Percentiles rank a stretch among this genome's conserved stretches.
Evolutionary conservation across 108 stramenopile genomes (phyloP).

Genomic region (Conticribra guillardii): DNA sequence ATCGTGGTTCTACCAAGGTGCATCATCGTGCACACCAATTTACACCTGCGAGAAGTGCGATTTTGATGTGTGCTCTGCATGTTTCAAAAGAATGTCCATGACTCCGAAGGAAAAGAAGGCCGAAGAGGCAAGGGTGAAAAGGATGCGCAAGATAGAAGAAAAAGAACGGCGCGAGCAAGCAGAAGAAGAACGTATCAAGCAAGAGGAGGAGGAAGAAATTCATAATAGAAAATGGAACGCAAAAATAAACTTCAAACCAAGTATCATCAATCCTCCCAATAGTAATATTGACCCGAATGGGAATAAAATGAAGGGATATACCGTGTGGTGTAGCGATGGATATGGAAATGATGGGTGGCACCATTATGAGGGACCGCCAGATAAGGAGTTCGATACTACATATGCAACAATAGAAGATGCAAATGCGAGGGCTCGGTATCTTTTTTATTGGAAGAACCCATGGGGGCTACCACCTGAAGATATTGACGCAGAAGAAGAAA

Average conservation of each 20-base stretch:
- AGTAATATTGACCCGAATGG: constrained; percentile 21
- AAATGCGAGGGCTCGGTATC: constrained; percentile 28
- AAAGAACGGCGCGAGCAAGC: constrained; percentile 7
- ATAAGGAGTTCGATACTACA: constrained; percentile 28
- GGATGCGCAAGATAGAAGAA: neutral
- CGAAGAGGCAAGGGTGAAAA: constrained; percentile 15
- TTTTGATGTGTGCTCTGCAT: constrained; percentile 24
- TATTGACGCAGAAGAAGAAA: constrained; percentile 9
- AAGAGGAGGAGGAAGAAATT: constrained; percentile 24
- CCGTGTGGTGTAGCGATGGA: constrained; percentile 32
- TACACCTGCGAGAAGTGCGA: constrained; percentile 33
- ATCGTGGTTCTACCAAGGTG: neutral
- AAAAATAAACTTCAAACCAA: constrained; percentile 11
- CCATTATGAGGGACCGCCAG: constrained; percentile 22
- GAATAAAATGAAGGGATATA: constrained; percentile 23
- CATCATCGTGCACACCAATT: neutral
- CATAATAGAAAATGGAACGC: constrained; percentile 20
- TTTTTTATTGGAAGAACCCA: constrained; percentile 33
- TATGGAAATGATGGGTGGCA: constrained; percentile 41
- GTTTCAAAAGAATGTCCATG: constrained; percentile 22
- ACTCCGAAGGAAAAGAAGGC: constrained; percentile 24
- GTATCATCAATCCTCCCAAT: constrained; percentile 12
- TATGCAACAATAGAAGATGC: constrained; percentile 28
- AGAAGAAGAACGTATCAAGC: constrained; percentile 4
- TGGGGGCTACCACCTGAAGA: constrained; percentile 19